Evolutionary conservation across 2,329 filamentous ascomycete genomes (phyloP).

Genomic region (Atkinsonella texensis): DNA sequence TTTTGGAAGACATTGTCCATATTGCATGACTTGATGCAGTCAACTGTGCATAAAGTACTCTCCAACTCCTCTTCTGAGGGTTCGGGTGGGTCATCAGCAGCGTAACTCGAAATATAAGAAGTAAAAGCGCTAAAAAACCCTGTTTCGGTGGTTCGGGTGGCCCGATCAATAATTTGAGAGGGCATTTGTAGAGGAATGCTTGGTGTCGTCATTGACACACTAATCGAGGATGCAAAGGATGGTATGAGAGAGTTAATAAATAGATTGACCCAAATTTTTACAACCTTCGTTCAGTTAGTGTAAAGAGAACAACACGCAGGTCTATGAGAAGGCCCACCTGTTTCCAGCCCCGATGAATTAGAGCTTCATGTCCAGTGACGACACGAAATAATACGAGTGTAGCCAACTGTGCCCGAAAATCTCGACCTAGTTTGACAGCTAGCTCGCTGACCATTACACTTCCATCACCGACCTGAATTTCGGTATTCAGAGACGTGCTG

Average conservation of each 20-base stretch:
- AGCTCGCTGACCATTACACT: conserved; percentile 98
- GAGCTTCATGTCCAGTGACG: conserved; percentile 69
- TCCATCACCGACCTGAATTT: conserved; percentile 82
- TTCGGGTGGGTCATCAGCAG: conserved; percentile 93
- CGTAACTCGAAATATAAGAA: conserved; percentile 96
- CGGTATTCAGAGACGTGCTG: conserved; percentile 84
- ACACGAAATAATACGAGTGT: conserved; percentile 93
- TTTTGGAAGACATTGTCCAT: conserved; percentile 75
- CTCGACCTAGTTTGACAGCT: conserved; percentile 86
- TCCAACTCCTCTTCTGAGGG: conserved; percentile 95
- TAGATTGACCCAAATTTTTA: conserved; percentile 87
- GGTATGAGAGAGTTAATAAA: conserved; percentile 92
- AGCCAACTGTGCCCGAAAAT: conserved; percentile 87
- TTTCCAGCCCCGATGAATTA: conserved; percentile 68
- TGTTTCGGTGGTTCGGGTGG: conserved; percentile 61
- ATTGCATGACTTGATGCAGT: conserved; percentile 84
- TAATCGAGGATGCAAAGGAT: conserved; percentile 55
- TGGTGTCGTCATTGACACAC: conserved; percentile 57
- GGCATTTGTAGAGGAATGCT: conserved; percentile 83
- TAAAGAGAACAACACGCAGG: background rate
- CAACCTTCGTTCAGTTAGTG: conserved; percentile 43
- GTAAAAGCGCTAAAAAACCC: conserved; percentile 91
- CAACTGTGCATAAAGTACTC: conserved; percentile 85
- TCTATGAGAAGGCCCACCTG: conserved; percentile 41
- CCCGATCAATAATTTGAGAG: conserved; percentile 85